Evolutionary conservation across 2,329 filamentous ascomycete genomes (phyloP), one percentile per base, ranked within the genome.

Genomic region (Diaporthe aspalathi): DNA sequence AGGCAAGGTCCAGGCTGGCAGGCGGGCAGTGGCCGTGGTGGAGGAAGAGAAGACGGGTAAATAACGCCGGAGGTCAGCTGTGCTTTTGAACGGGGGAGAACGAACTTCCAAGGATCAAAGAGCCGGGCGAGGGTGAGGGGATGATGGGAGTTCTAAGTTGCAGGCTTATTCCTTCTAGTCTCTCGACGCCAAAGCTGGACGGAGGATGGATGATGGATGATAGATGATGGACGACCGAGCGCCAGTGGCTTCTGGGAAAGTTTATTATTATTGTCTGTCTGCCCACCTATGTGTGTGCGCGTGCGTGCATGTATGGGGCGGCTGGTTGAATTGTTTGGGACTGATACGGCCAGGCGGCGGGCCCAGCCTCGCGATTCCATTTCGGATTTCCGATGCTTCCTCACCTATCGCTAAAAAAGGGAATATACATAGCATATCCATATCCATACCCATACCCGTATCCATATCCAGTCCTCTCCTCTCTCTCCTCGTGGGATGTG

Each of bases 391-490:
- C 24, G n/a, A 35, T 65, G 60, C 60, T 38, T 65, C 45, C 29
- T 65, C 60, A 50, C 60, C 60, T 65, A 65, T 65, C 60, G 45
- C 60, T 65, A 50, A 65, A 65, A 50, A 65, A 65, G 16, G 60
- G n/a, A 29, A 65, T 22, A 43, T 38, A 12, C 35, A 38, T 38
- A 12, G 6, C 35, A 35, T 65, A 27, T 65, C 43, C 60, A 32
- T 32, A 5, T 38, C 35, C 35, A 9, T 35, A 35, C 32, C 5
- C 9, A 35, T 35, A 9, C 5, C 32, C 5, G 32, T 12, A 38
- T 38, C 6, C 11, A 2, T 2, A 7, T 38, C 35, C 12, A 5
- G 5, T 12, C 35, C 12, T 12, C 6, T 38, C 35, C 6, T 38
- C 35, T 38, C 35, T 38, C 35, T 12, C 35, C 35, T 50, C 45